Conservation (phyloP, 495 filamentous ascomycete species). For the Aspergillus nidulans region DNA sequence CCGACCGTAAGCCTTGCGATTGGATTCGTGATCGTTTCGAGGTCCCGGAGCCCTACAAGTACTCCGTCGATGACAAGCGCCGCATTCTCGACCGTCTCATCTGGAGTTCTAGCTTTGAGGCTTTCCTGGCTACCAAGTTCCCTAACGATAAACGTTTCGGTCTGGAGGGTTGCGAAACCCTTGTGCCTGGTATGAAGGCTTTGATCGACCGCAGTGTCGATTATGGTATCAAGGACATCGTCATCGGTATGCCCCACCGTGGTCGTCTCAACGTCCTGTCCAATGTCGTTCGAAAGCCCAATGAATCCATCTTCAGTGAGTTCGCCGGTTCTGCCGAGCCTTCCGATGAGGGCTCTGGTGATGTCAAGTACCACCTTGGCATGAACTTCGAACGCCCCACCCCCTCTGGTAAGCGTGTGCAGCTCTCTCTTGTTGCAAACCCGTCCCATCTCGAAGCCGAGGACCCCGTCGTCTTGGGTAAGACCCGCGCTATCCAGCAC, state of each 20-base stretch:
- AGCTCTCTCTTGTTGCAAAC: constrained; percentile 96
- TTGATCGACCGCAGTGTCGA: constrained; percentile 97
- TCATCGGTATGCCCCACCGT: constrained; percentile 99
- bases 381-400: constrained; percentile 99
- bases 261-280: constrained; percentile 96
- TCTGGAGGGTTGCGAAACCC: constrained; percentile 90
- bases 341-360: constrained; percentile 92
- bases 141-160: constrained; percentile 99
- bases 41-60: constrained; percentile 89
- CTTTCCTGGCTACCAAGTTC: constrained; percentile 92
- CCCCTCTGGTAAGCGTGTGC: constrained; percentile 95
- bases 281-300: constrained; percentile 97
- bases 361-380: constrained; percentile 98
- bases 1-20: constrained; percentile 94
- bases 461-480: constrained; percentile 95
- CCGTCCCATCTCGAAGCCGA: constrained; percentile 98
- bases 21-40: constrained; percentile 95
- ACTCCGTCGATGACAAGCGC: constrained; percentile 95
- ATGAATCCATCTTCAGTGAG: constrained; percentile 99
- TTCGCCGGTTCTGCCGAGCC: constrained; percentile 87
- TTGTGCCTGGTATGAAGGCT: constrained; percentile 99
- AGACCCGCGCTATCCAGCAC: constrained; percentile 96
- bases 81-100: constrained; percentile 95
- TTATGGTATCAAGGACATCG: constrained; percentile 96
- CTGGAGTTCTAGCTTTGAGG: constrained; percentile 95